Evolutionary conservation across 1,284 basidiomycete genomes (phyloP), one percentile per base, ranked within the genome.

Genomic region (Pseudozyma sp.): DNA sequence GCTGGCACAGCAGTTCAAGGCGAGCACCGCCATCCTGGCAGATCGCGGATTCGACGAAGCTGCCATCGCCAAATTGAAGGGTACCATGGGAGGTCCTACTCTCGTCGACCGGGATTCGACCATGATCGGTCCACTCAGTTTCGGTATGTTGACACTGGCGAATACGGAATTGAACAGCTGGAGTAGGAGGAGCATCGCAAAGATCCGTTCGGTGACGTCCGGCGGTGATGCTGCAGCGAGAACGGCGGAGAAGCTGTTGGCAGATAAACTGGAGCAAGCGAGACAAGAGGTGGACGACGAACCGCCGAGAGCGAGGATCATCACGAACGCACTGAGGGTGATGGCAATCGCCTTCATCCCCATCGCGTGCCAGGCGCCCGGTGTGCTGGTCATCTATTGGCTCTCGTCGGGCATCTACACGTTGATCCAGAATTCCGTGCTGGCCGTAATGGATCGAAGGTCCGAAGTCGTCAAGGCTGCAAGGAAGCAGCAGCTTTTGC

Each of bases 311-410:
- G 54, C 58, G 3, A 88, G 88, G 68, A 84, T 91, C 37, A 85
- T 92, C 53, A 91, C 90, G 75, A 88, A 88, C 7, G 85, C 85
- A 2, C 84, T 94, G 68, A 86, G 92, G 44, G 83, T 88, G 1
- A 81, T 90, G 35, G 90, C 92, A 0, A 87, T 95, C 31, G 87
- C 87, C 14, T 89, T 93, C 63, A 93, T 94, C 54, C 86, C 92
- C 24, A 84, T 94, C 35, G 91, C 91, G n/a, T 87, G 90, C 16
- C 85, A 92, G 81, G 89, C 91, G 19, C 93, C 93, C 50, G 91
- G 92, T 67, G 93, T 91, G 50, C 87, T 95, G 17, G 87, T 90
- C 47, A 78, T 94, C 17, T 94, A 93, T 81, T 95, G 93, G 93
- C 87, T 92, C 4, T 90, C 92, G 6, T 94, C 92, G 7, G 91